Base-by-base conservation (phyloP, 2,329 filamentous ascomycete species). In the Fusarium sp. region DNA sequence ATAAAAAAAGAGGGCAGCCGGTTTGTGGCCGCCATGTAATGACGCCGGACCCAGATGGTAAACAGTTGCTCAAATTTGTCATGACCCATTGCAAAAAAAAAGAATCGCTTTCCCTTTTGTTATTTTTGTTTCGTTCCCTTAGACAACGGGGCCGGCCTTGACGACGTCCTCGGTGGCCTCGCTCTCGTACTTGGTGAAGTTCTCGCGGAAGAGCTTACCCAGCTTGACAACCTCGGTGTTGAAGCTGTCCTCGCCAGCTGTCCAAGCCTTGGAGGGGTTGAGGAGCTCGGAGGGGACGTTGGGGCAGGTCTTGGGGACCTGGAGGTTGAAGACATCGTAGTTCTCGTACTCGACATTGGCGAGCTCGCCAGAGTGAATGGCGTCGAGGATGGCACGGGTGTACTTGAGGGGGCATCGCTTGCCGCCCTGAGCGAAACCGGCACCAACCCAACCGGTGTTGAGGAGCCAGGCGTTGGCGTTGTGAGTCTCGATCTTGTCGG, bases 391-490 rank as follows among this genome's bases (percentile, higher is more conserved):
- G 77, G 96, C 95, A 77, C 96, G 94, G 41, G 96, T 99, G 87
- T 98, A 99, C 86, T 98, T 98, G 81, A 98, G 89, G 42, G 95
- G 95, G 89, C 95, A 98, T 75, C 95, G 92, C 89, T 97, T 97
- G 82, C 94, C 94, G 73, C 94, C 95, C 77, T 94, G 96, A 77
- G 91, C 90, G 78, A 92, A 93, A 78, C 93, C 93, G 77, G 94
- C 94, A 79, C 94, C 94, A 79, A 97, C 94, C 94, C 94, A 98
- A 76, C 94, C 94, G 77, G 94, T 98, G 91, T 98, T 98, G 82
- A 99, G 91, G 74, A 99, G 88, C 96, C 96, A 99, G 76, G 95
- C 96, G 81, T 97, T 97, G 83, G 94, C 92, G 78, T 94, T 93
- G 90, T 99, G 94, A 75, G 93, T 82, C 78, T 95, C 89, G 80